Base-by-base conservation (phyloP, 192 early-diverging fungal genomes). In the Obelidium mucronatum region DNA sequence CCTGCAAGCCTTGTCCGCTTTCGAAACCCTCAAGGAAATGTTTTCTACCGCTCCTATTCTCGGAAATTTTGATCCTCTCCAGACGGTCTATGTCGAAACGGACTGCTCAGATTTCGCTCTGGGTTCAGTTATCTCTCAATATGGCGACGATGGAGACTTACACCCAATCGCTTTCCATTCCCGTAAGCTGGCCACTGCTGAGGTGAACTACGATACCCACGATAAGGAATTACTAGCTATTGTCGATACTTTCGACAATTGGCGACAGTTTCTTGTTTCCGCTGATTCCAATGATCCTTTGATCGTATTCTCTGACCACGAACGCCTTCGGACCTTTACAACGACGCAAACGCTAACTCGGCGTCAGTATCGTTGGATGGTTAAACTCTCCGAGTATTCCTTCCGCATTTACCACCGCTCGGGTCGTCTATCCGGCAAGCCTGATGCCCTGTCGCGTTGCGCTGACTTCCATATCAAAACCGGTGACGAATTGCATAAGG, bases 151-250 rank as follows among this genome's bases (percentile, higher is more conserved):
- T 22, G 33, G 33, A 19, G 15, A 19, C 58, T 33, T 60, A 53
- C 34, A 48, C 52, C 68, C 68, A 19, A 31, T 70, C 48, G 68
- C 68, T 51, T 70, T 55, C 51, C 19, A 5, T 34, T 70, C 68
- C 8, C 68, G 68, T 22, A 70, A 70, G 51, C 34, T 37, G 26
- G 30, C 19, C 24, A 13, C 40, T 17, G 51, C 19, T n/a, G n/a
- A n/a, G n/a, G n/a, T n/a, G n/a, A n/a, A n/a, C n/a, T n/a, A n/a
- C n/a, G n/a, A n/a, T n/a, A 22, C 52, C 35, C 34, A 70, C 52
- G 28, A 55, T 15, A 48, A 48, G 28, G 68, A 70, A 54, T 19
- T 70, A 26, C 34, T 70, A 15, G 54, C 68, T 5, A 28, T 70
- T 30, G 68, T 70, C 40, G 68, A 70, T 51, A 51, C 44, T 13